A percentile compares a stretch with the other conserved stretches of the same genome.
Evolutionary conservation across 192 early-diverging fungal genomes (phyloP).

Genomic region (Entomortierella lignicola): DNA sequence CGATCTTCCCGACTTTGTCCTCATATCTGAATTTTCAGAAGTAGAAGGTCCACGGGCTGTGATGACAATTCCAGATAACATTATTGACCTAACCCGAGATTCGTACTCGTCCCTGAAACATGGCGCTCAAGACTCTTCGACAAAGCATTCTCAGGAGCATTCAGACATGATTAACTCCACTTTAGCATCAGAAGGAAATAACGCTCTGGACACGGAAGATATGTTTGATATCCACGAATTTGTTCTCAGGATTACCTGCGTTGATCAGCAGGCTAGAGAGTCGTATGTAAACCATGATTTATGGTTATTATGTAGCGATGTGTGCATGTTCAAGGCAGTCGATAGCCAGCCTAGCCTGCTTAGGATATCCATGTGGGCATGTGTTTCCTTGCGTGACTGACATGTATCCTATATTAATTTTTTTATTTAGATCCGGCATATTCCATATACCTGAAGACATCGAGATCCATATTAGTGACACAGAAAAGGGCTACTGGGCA

Average conservation of each 20-base stretch:
- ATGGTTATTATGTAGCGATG: not conserved
- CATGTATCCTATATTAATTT: not conserved
- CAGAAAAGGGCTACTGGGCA: conserved; percentile 60
- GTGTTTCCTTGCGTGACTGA: not conserved
- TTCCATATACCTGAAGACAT: conserved; percentile 66
- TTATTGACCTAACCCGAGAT: conserved; percentile 49
- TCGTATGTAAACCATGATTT: conserved; percentile 13
- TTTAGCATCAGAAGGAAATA: conserved; percentile 7
- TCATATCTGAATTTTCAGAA: conserved; percentile 66
- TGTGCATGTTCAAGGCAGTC: conserved; percentile 22
- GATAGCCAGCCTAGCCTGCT: not conserved
- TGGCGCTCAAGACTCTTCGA: conserved; percentile 18
- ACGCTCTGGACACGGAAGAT: conserved; percentile 12
- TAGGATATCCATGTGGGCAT: not conserved
- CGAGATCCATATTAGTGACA: conserved; percentile 61
- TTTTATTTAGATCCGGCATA: conserved; percentile 28
- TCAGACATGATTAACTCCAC: conserved; percentile 26
- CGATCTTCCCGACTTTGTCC: conserved; percentile 60
- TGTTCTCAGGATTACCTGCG: conserved; percentile 60
- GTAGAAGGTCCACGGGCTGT: conserved; percentile 62
- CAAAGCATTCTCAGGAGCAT: conserved; percentile 20
- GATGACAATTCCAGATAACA: conserved; percentile 55
- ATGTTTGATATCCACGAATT: conserved; percentile 63
- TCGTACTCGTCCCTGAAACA: conserved; percentile 46
- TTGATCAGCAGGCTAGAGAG: conserved; percentile 53